Evolutionary conservation across 192 early-diverging fungal species (phyloP), one percentile per base, ranked within the genome.

Genomic region (Phlyctochytrium bullatum): DNA sequence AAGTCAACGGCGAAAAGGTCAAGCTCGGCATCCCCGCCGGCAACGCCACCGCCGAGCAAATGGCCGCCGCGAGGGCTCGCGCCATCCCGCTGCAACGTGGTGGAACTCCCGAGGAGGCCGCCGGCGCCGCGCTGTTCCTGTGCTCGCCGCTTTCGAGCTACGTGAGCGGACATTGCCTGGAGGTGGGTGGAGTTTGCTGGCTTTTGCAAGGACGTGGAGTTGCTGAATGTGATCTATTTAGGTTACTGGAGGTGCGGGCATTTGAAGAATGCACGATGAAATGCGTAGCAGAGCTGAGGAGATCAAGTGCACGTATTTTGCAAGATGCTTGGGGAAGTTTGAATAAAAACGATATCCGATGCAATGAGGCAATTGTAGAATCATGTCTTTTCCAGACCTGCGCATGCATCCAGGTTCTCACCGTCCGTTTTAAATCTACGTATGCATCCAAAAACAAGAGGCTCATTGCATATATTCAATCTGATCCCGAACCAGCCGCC

Each of bases 161-260:
- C 63, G 68, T 87, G 29, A 82, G 85, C 50, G 86, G 86, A 47
- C 40, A 47, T 47, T 47, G 40, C 40, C 40, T 47, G 6, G 40
- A 47, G 20, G 40, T 47, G 20, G 10, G n/a, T n/a, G n/a, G n/a
- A n/a, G 20, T 47, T 47, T 47, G 6, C 20, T 47, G 40, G 40
- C 20, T 47, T 47, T 47, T 14, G 20, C 6, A 47, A 47, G 40
- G 6, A 6, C 40, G 20, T 47, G 10, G 6, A 47, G 20, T 20
- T 47, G n/a, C n/a, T n/a, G n/a, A n/a, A n/a, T n/a, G 36, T 77
- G 81, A 40, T 79, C 76, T n/a, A 57, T 87, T 14, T 80, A 86
- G 62, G 83, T 87, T 52, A 87, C 86, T 59, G 86, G 86, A 60
- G 85, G 85, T 36, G 78, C 76, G 65, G 85, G 85, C 61, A 86